phyloP scores from a whole-genome alignment of 441 rosid genomes.

The Lepidium campestre region DNA sequence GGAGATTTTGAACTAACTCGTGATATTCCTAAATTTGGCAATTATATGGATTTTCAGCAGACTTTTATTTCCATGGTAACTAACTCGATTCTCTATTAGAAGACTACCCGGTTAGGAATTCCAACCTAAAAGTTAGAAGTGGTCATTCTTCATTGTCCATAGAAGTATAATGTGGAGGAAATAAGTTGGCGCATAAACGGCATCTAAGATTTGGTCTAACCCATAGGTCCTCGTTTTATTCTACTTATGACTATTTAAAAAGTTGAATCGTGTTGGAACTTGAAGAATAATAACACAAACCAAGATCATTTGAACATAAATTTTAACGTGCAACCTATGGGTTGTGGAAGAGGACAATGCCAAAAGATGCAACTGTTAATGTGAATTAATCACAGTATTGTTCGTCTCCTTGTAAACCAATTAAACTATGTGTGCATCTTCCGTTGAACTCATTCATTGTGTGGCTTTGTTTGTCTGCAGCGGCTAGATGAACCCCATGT shows the following conservation, averaged over 20 bases:
- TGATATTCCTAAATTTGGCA: conserved; percentile 32
- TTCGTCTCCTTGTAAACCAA: not conserved
- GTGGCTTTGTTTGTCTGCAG: conserved; percentile 38
- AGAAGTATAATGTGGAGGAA: conserved; percentile 3
- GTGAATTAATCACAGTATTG: not conserved
- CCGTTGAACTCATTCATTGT: not conserved
- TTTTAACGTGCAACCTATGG: not conserved
- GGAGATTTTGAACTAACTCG: conserved; percentile 53
- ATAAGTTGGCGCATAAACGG: conserved; percentile 23
- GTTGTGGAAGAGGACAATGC: not conserved
- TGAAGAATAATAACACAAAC: not conserved
- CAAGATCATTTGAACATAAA: not conserved
- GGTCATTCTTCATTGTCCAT: not conserved
- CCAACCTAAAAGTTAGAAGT: not conserved
- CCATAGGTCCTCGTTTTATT: not conserved
- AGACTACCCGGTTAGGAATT: not conserved
- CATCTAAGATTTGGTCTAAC: conserved; percentile 25
- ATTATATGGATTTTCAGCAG: conserved; percentile 49
- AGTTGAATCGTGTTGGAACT: not conserved
- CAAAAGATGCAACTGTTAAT: not conserved
- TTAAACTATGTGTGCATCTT: not conserved
- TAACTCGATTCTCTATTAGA: not conserved
- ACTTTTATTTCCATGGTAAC: conserved; percentile 69
- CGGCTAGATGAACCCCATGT: conserved; percentile 51
- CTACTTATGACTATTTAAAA: not conserved